Percentiles rank a stretch among this genome's conserved stretches.
phyloP scores from a whole-genome alignment of 768 basidiomycete genomes.

The Kwoniella botswanensis region DNA sequence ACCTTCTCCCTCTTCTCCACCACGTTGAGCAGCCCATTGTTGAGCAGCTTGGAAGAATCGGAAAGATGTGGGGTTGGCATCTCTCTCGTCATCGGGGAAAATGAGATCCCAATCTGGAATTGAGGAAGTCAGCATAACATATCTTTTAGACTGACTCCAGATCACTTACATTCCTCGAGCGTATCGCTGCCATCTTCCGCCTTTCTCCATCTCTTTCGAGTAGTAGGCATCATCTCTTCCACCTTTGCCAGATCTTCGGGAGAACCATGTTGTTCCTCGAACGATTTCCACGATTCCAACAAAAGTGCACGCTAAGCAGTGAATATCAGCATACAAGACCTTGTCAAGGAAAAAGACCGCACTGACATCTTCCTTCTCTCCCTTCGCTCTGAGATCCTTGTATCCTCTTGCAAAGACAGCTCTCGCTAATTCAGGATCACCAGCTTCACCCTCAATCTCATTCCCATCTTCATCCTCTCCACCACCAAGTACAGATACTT shows the following conservation, averaged over 20 bases:
- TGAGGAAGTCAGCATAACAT: neutral
- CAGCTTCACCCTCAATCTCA: slow-evolving; percentile 67
- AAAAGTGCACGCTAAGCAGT: slow-evolving; percentile 77
- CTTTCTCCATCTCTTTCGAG: slow-evolving; percentile 79
- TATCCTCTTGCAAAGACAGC: slow-evolving; percentile 85
- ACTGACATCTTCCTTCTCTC: slow-evolving; percentile 84
- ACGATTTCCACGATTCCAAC: slow-evolving; percentile 92
- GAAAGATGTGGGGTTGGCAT: slow-evolving; percentile 89
- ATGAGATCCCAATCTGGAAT: slow-evolving; percentile 88
- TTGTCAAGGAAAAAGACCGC: neutral
- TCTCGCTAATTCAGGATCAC: slow-evolving; percentile 72
- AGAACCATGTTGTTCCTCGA: slow-evolving; percentile 81
- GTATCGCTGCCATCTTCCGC: slow-evolving; percentile 79
- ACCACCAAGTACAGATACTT: slow-evolving; percentile 67
- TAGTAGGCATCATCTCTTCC: slow-evolving; percentile 89
- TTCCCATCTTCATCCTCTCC: slow-evolving; percentile 59
- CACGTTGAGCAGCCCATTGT: slow-evolving; percentile 67
- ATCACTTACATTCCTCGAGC: slow-evolving; percentile 71
- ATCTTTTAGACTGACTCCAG: neutral
- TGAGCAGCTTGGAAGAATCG: slow-evolving; percentile 96
- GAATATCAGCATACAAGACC: no score
- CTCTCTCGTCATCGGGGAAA: slow-evolving; percentile 94
- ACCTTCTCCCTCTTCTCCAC: slow-evolving; percentile 33
- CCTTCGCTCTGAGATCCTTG: slow-evolving; percentile 78
- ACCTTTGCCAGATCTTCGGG: slow-evolving; percentile 78